Base-by-base conservation (phyloP, 129 eudicot genomes). In the Saposhnikovia divaricata region DNA sequence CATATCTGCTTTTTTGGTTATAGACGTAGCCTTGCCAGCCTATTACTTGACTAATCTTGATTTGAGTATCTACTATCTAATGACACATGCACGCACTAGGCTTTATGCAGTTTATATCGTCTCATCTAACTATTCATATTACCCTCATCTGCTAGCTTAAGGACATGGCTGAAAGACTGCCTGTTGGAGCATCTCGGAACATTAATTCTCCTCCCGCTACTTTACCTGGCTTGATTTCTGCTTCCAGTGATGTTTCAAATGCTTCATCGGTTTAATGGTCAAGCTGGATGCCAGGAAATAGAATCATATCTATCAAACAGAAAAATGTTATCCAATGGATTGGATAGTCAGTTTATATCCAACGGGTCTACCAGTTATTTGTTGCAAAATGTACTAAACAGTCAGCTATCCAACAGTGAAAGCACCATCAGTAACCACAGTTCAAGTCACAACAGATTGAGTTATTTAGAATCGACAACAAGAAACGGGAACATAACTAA, bases 121-220 rank as follows among this genome's bases (percentile, higher is more conserved):
- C 46, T 44, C 46, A n/a, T 65, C 19, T 46, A n/a, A n/a, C 48
- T 39, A 3, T 1, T 43, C 74, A 72, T 48, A 2, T 25, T 45
- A 5, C 66, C 63, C 57, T 76, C 79, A 65, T 34, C 78, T 50
- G 74, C 63, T 78, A 94, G 98, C 86, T 94, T 79, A 94, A 94
- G 87, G 97, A 94, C 83, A 90, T 94, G 97, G 98, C 98, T 42
- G 97, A 94, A 84, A 86, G 97, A 85, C 83, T 91, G 85, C 98
- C 98, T 47, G 97, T 92, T 79, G 98, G 97, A 83, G 87, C 93
- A 72, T 81, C 93, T 43, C 87, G 89, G 77, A 90, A 82, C 82
- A 82, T 82, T 77, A 91, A 85, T 80, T 88, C 96, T 77, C 96
- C 96, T 40, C 76, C 91, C 46, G 81, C 87, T 28, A 73, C 85